Conservation (phyloP, 441 rosid species). For the Capsella rubella region DNA sequence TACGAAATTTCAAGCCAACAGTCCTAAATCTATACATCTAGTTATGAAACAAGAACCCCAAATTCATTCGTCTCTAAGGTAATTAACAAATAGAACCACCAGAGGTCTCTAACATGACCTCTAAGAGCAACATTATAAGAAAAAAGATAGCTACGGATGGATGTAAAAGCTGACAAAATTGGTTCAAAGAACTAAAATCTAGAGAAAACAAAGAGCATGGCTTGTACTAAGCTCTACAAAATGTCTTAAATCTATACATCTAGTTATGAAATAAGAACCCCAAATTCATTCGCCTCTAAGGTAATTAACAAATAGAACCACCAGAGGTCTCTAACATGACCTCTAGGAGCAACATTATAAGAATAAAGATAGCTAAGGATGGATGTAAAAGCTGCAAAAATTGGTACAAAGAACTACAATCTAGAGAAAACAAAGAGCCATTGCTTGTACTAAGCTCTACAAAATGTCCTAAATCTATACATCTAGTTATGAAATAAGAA, state of each 20-base stretch:
- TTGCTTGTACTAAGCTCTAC: not conserved
- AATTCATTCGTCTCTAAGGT: not conserved
- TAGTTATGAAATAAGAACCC: not conserved
- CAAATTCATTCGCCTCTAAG: not conserved
- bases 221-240: not conserved
- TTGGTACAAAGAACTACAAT: not conserved
- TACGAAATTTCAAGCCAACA: too few relatives aligned
- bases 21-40: too few relatives aligned
- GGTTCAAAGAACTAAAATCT: not conserved
- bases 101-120: not conserved
- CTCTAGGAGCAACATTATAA: not conserved
- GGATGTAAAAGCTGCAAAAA: slow-evolving; percentile 1
- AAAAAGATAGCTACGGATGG: not conserved
- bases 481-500: not conserved
- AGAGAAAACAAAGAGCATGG: slow-evolving; percentile 2
- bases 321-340: not conserved
- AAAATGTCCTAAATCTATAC: too few relatives aligned
- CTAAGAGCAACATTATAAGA: not conserved
- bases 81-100: not conserved
- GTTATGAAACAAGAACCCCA: not conserved
- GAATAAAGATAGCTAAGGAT: not conserved
- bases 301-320: not conserved
- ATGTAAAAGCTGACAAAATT: slow-evolving; percentile 1
- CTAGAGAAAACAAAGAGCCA: not conserved
- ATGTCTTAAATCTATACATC: too few relatives aligned